phyloP scores from a whole-genome alignment of 352 stramenopile genomes.

The Pythium folliculosum region DNA sequence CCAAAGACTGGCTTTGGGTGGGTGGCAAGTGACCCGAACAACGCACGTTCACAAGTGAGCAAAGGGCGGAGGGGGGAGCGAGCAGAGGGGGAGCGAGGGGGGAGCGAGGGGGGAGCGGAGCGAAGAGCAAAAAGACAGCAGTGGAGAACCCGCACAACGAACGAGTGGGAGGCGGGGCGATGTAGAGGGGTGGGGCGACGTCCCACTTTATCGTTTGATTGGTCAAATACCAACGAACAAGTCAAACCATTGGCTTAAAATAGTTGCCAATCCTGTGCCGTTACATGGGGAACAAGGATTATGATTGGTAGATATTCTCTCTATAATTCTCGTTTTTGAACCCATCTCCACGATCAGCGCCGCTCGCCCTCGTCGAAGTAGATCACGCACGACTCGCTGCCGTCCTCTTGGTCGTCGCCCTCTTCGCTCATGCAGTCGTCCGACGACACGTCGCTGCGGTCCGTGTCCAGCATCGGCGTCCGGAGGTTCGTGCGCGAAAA shows the following conservation, averaged over 20 bases:
- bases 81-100: conserved; percentile 8
- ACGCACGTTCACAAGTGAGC: conserved; percentile 73
- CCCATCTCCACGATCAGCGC: conserved; percentile 1
- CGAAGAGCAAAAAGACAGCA: conserved; percentile 2
- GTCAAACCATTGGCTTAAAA: conserved; percentile 36
- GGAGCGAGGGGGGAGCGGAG: conserved; percentile 21
- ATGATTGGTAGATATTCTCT: conserved; percentile 14
- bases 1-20: conserved; percentile 14
- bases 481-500: conserved; percentile 21
- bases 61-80: conserved; percentile 21
- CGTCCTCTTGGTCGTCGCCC: neutral
- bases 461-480: conserved; percentile 26
- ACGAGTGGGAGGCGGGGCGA: conserved; percentile 1
- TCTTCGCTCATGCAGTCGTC: conserved; percentile 22
- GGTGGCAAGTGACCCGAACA: conserved; percentile 48
- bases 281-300: neutral
- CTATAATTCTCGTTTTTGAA: neutral
- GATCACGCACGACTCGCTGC: neutral
- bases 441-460: conserved; percentile 14
- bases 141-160: neutral
- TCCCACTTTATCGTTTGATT: neutral
- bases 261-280: neutral
- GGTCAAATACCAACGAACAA: neutral
- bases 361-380: conserved; percentile 25
- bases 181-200: neutral